phyloP scores from a whole-genome alignment of 352 stramenopile genomes.

The Globisporangium paroecandrum region DNA sequence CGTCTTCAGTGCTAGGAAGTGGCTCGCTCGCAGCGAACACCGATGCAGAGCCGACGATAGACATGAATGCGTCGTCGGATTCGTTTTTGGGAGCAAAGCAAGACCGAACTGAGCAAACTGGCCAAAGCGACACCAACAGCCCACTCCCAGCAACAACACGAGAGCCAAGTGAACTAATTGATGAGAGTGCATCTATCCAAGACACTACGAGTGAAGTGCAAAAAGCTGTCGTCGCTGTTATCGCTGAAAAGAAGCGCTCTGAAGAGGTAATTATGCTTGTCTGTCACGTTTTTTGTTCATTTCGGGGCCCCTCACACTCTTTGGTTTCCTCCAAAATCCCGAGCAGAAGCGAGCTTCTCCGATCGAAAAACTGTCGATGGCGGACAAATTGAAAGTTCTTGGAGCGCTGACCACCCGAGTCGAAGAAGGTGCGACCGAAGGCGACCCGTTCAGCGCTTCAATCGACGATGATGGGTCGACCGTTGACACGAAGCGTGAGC shows the following conservation, averaged over 20 bases:
- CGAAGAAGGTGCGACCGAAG: conserved; percentile 57
- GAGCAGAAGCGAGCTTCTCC: conserved; percentile 12
- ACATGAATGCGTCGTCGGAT: not conserved
- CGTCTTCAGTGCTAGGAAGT: not conserved
- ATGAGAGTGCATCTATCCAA: not conserved
- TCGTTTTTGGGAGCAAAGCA: not conserved
- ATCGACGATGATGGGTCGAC: conserved; percentile 26
- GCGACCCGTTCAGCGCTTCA: conserved; percentile 36
- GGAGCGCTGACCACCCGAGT: conserved; percentile 49
- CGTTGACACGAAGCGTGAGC: conserved; percentile 64
- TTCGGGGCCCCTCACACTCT: not conserved
- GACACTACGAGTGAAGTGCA: not conserved
- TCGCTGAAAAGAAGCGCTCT: not conserved
- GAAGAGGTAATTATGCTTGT: conserved; percentile 5
- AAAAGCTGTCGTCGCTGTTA: not conserved
- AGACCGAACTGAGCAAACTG: not conserved
- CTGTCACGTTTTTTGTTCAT: not conserved
- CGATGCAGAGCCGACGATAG: not conserved
- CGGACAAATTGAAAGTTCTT: conserved; percentile 56
- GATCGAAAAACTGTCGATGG: conserved; percentile 42
- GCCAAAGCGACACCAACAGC: not conserved
- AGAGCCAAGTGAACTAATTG: not conserved
- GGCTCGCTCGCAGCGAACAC: not conserved
- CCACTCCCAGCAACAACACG: not conserved
- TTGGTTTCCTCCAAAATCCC: not conserved